Base-by-base conservation (phyloP, 441 rosid genomes). In the Kokia cookei region DNA sequence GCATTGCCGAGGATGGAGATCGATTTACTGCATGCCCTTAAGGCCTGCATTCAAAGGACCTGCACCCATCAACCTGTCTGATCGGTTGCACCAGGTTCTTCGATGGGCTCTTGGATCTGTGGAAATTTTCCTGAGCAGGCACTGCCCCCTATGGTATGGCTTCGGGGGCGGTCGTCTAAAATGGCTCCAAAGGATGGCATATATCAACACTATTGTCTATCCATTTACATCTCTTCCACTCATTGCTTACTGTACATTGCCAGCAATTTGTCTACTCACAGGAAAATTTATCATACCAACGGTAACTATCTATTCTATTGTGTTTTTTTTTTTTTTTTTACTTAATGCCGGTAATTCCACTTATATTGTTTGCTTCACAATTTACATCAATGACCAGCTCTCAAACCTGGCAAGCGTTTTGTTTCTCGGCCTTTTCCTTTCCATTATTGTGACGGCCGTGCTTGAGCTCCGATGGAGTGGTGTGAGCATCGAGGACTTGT, bases 61-160 rank as follows among this genome's bases (percentile, higher is more conserved):
- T 75, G 98, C 99, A 35, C 99, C 99, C 7, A 93, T 95, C 89
- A 95, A 95, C 82, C 88, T 95, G 61, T 96, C 98, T 5, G 99
- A 96, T 80, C 81, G 99, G 73, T 82, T 95, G 79, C 92, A 89
- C 75, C 99, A 95, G 79, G 99, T 95, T 80, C 92, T 95, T 9
- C 91, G 97, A 40, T 95, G 99, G 99, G 99, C 99, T 68, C 98
- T 95, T 74, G 99, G 99, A n/a, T 93, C 99, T 1, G 93, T 95
- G 0, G 99, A 95, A 84, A 93, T 95, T 72, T 93, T 95, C 85
- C 86, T 95, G 74, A 96, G 99, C 75, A 80, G 97, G 72, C 99
- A 96, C 51, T 93, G 98, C 76, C 97, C 98, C 27, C 85, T 95
- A 11, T 93, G 99, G 99, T 95, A 95, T 26, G 99, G 98, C 0